phyloP scores from a whole-genome alignment of 345 rosid genomes.

The Corchorus capsularis region DNA sequence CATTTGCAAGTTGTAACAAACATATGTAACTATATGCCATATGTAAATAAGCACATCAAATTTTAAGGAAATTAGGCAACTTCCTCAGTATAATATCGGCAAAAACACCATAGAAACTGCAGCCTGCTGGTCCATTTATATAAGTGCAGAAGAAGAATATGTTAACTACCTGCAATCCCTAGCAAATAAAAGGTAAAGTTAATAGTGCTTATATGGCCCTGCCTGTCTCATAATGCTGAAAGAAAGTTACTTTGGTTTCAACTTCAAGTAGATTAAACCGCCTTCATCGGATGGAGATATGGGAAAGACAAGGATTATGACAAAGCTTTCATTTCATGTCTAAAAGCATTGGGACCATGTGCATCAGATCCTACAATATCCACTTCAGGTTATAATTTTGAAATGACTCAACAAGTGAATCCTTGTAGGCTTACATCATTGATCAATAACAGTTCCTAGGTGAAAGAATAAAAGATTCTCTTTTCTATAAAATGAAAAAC shows the following conservation, averaged over 20 bases:
- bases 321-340: slow-evolving; percentile 26
- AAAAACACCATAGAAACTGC: not conserved
- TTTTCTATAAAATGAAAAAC: not conserved
- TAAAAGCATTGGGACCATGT: slow-evolving; percentile 23
- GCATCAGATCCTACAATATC: slow-evolving; percentile 20
- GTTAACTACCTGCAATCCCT: not conserved
- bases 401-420: slow-evolving; percentile 2
- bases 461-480: slow-evolving; percentile 10
- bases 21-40: not conserved
- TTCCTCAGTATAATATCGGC: not conserved
- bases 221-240: slow-evolving; percentile 23
- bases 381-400: slow-evolving; percentile 1
- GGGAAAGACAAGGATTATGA: slow-evolving; percentile 26
- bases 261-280: slow-evolving; percentile 12
- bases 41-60: not conserved
- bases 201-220: slow-evolving; percentile 10
- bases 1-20: not conserved
- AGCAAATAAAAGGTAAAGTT: slow-evolving; percentile 5
- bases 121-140: not conserved
- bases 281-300: slow-evolving; percentile 6
- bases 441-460: not conserved
- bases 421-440: slow-evolving; percentile 1
- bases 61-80: not conserved
- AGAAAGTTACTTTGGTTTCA: not conserved
- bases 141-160: not conserved